Evolutionary conservation across 768 basidiomycete genomes (phyloP), one percentile per base, ranked within the genome.

Genomic region (Mycena epipterygia): DNA sequence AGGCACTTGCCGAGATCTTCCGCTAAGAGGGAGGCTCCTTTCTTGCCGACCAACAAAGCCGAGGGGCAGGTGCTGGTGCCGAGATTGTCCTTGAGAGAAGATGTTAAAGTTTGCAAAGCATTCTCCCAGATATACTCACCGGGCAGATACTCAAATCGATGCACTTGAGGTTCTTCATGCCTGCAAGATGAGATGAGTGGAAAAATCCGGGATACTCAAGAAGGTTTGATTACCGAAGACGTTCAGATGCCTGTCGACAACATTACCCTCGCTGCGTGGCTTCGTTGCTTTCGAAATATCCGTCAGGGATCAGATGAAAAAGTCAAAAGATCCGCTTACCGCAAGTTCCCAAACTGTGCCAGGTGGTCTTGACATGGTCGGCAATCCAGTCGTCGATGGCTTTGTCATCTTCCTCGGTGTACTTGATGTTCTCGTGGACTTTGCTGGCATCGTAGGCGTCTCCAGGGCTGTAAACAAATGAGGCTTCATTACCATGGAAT

Each of bases 31-130:
- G 84, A 81, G 16, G 90, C 90, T 35, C 89, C 90, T 81, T 92
- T 92, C 84, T 92, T 90, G 33, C 91, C 90, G 42, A 91, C 89
- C 35, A 91, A 78, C 71, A 93, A 79, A 19, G 91, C 91, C 64
- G 90, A 90, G 35, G 90, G 91, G 81, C 91, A 91, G 7, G 90
- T 92, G 84, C 91, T 91, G 48, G 91, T 91, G 68, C 90, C 90
- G 72, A 91, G 79, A 79, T 92, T 92, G 73, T 91, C 90, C 89
- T 90, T 63, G n/a, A n/a, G n/a, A n/a, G n/a, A n/a, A n/a, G n/a
- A n/a, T n/a, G n/a, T n/a, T n/a, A n/a, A n/a, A 27, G 27, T 48
- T 35, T 30, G 4, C 16, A 21, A 41, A 1, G 2, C 5, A 29
- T 23, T 30, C 17, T 39, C 14, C 55, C n/a, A 23, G 42, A 52